Evolutionary conservation across 2,329 filamentous ascomycete genomes (phyloP).

Genomic region (Xenosphaeropsis pyriputrescens): DNA sequence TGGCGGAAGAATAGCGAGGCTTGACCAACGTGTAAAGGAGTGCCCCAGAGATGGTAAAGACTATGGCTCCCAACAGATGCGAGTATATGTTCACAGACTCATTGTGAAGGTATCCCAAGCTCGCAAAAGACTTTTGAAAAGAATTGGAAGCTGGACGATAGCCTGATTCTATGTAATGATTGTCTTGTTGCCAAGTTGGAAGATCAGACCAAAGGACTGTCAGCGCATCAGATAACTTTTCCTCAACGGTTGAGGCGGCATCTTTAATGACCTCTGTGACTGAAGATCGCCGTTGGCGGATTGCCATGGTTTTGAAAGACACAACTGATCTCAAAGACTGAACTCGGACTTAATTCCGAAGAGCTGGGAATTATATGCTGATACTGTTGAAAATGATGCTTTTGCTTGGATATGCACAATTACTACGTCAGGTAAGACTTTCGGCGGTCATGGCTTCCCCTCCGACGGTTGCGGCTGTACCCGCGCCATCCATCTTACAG

Average conservation of each 20-base stretch:
- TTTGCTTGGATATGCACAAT: too few relatives aligned
- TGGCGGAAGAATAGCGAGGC: slow-evolving; percentile 52
- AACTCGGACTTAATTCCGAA: too few relatives aligned
- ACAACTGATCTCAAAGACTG: too few relatives aligned
- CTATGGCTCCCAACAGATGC: slow-evolving; percentile 50
- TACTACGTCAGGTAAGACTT: too few relatives aligned
- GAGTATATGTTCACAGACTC: slow-evolving; percentile 56
- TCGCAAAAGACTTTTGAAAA: slow-evolving; percentile 39
- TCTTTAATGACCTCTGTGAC: slow-evolving; percentile 10
- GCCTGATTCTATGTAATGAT: slow-evolving; percentile 51
- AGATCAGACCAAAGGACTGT: slow-evolving; percentile 34
- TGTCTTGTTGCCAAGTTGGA: slow-evolving; percentile 43
- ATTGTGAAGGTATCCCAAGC: slow-evolving; percentile 47
- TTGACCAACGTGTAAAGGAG: slow-evolving; percentile 41
- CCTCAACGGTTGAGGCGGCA: slow-evolving; percentile 10
- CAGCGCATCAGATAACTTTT: slow-evolving; percentile 21
- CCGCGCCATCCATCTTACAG: too few relatives aligned
- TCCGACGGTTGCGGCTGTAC: too few relatives aligned
- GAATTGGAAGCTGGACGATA: slow-evolving; percentile 51
- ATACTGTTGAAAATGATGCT: too few relatives aligned
- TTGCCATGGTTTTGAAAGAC: slow-evolving; percentile 8
- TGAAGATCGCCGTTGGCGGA: slow-evolving; percentile 12
- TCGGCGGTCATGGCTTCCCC: too few relatives aligned
- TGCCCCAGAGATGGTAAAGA: slow-evolving; percentile 34
- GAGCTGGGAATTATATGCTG: too few relatives aligned